Percentiles rank a stretch among this genome's conserved stretches.
Conservation (phyloP, 495 filamentous ascomycete species). For the Viridothelium virens region DNA sequence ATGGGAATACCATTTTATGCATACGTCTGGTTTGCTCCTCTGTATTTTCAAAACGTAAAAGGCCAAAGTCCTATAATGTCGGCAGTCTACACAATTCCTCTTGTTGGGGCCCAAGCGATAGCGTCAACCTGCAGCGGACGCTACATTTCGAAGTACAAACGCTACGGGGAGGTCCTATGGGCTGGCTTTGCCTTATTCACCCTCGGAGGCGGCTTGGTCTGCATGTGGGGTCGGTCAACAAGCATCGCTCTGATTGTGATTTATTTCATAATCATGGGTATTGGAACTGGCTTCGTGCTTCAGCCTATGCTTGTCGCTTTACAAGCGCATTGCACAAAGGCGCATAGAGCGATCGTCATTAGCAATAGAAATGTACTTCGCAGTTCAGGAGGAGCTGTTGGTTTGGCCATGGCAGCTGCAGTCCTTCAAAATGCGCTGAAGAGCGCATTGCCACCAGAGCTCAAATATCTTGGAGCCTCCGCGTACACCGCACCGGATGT, state of each 20-base stretch:
- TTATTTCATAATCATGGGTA: slow-evolving; percentile 46
- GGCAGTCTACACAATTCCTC: slow-evolving; percentile 45
- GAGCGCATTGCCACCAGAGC: slow-evolving; percentile 15
- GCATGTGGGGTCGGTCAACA: slow-evolving; percentile 43
- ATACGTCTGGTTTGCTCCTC: slow-evolving; percentile 44
- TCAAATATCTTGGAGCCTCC: slow-evolving; percentile 40
- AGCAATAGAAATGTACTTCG: slow-evolving; percentile 58
- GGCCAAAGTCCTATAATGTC: slow-evolving; percentile 32
- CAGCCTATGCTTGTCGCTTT: slow-evolving; percentile 56
- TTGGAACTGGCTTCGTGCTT: slow-evolving; percentile 52
- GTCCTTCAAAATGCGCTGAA: slow-evolving; percentile 46
- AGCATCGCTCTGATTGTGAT: slow-evolving; percentile 45
- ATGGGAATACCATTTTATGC: slow-evolving; percentile 53
- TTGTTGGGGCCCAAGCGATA: slow-evolving; percentile 47
- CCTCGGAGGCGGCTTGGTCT: slow-evolving; percentile 47
- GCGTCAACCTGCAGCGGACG: slow-evolving; percentile 48
- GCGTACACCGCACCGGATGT: slow-evolving; percentile 39
- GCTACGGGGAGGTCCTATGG: slow-evolving; percentile 54
- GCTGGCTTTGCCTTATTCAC: slow-evolving; percentile 48
- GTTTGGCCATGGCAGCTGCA: slow-evolving; percentile 53
- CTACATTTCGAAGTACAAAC: slow-evolving; percentile 48
- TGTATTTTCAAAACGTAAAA: slow-evolving; percentile 43
- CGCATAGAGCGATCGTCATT: slow-evolving; percentile 54
- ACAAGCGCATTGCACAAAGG: slow-evolving; percentile 52
- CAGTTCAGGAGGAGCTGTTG: slow-evolving; percentile 51